Conservation (phyloP, 176 grass and related monocot genomes). For the Musa troglodytarum region DNA sequence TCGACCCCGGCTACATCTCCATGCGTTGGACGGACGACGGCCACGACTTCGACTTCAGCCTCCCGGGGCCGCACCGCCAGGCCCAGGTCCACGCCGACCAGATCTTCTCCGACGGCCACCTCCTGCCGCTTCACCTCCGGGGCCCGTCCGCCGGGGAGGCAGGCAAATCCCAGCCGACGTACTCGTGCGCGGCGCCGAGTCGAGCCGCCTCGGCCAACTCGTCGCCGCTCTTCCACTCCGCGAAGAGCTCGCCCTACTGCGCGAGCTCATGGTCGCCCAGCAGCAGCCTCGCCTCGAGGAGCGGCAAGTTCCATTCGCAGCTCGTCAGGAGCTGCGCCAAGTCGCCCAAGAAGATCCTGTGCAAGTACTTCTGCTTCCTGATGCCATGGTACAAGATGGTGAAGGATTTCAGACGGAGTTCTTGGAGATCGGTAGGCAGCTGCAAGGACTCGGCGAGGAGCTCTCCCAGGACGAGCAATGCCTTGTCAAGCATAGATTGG, state of each 20-base stretch:
- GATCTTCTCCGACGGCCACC: slow-evolving; percentile 42
- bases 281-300: background rate
- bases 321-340: slow-evolving; percentile 10
- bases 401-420: slow-evolving; percentile 28
- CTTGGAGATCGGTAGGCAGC: background rate
- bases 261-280: background rate
- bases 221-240: slow-evolving; percentile 61
- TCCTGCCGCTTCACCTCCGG: slow-evolving; percentile 19
- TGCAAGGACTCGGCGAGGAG: slow-evolving; percentile 2
- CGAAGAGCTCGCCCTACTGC: slow-evolving; percentile 57
- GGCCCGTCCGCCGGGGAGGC: too few species aligned
- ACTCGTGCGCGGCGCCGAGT: background rate
- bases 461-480: background rate
- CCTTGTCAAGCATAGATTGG: slow-evolving; percentile 32
- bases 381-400: slow-evolving; percentile 68
- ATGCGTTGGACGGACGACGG: slow-evolving; percentile 66
- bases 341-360: slow-evolving; percentile 54
- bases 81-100: slow-evolving; percentile 23
- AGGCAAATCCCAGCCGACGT: background rate
- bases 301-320: background rate
- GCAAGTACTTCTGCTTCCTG: slow-evolving; percentile 68
- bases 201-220: slow-evolving; percentile 24
- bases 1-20: slow-evolving; percentile 74
- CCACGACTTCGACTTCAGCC: slow-evolving; percentile 24
- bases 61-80: slow-evolving; percentile 14